phyloP scores from a whole-genome alignment of 179 eudicot species.

The Gypsophila paniculata region DNA sequence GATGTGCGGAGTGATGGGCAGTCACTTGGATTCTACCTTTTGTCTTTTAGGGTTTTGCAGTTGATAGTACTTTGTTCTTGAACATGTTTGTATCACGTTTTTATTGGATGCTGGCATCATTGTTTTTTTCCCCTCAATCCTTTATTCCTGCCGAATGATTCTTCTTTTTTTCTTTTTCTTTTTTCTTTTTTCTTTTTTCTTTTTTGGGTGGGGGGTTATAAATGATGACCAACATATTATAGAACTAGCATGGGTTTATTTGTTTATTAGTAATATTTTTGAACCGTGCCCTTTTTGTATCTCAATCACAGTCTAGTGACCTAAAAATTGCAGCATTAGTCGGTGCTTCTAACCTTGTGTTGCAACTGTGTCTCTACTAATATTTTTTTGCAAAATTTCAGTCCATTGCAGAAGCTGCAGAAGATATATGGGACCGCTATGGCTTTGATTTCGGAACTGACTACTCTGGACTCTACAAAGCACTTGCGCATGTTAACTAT shows the following conservation, averaged over 20 bases:
- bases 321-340: background rate
- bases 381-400: slow-evolving; percentile 27
- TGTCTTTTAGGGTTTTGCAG: too few relatives aligned
- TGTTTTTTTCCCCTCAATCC: background rate
- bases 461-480: slow-evolving; percentile 72
- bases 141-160: background rate
- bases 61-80: too few relatives aligned
- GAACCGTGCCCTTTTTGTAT: background rate
- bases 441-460: slow-evolving; percentile 79
- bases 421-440: slow-evolving; percentile 95
- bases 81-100: too few relatives aligned
- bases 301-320: background rate
- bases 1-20: background rate
- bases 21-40: background rate
- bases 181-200: too few relatives aligned
- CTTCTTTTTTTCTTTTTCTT: too few relatives aligned
- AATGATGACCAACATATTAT: too few relatives aligned
- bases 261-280: too few relatives aligned
- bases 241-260: too few relatives aligned
- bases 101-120: too few relatives aligned
- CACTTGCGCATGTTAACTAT: slow-evolving; percentile 82
- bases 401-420: slow-evolving; percentile 92
- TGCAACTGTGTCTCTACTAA: background rate
- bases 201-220: too few relatives aligned
- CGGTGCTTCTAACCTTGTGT: background rate